Evolutionary conservation across 176 grass and related monocot genomes (phyloP).

Genomic region (Avena sativa): DNA sequence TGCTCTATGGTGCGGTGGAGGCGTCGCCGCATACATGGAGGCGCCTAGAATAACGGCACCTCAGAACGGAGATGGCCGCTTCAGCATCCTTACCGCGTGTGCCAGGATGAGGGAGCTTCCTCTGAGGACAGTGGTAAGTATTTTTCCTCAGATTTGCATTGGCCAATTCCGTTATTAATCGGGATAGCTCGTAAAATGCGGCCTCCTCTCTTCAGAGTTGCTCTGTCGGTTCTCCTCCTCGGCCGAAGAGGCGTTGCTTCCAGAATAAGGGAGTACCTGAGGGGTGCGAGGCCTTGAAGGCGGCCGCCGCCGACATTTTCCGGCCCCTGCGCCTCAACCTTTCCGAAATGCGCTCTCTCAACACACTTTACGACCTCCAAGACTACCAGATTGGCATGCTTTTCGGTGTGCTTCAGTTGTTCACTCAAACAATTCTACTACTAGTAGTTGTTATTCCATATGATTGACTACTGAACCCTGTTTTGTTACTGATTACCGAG

Average conservation of each 20-base stretch:
- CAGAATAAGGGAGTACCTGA: background rate
- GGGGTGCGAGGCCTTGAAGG: constrained; percentile 9
- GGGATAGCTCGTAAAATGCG: background rate
- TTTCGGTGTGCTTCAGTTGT: background rate
- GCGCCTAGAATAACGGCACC: background rate
- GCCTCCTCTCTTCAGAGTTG: background rate
- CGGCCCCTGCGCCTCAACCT: constrained; percentile 7
- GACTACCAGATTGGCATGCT: constrained; percentile 27
- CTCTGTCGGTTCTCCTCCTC: background rate
- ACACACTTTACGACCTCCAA: background rate
- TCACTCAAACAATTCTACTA: background rate
- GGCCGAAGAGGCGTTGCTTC: background rate
- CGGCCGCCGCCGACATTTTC: constrained; percentile 8
- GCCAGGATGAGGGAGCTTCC: background rate
- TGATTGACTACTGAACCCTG: background rate
- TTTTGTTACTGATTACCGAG: background rate
- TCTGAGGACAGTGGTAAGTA: background rate
- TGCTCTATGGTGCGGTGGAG: background rate
- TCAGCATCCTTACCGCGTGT: background rate
- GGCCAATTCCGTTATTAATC: background rate
- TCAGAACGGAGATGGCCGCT: background rate
- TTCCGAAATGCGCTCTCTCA: background rate
- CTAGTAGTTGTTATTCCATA: too few species aligned
- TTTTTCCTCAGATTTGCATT: background rate
- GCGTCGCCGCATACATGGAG: background rate